These are phyloP conservation scores for Pneumocystis canis DNA, from an alignment of 1,139 yeast genomes.

Conservation along the genomic window DNA sequence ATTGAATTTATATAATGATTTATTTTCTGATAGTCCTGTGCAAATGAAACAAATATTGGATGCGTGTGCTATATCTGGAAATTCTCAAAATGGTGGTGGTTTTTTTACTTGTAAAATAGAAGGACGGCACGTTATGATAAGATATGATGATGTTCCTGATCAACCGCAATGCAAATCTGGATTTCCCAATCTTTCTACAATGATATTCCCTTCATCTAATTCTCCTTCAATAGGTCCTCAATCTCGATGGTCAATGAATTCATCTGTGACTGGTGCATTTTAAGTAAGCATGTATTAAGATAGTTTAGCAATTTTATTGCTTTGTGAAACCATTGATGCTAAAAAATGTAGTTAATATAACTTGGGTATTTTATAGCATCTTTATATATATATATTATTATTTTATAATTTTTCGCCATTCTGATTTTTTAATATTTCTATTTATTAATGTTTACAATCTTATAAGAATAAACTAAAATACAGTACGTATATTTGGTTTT, in stretches of 20 bases:
- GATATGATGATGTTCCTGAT: neutral
- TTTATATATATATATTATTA: neutral
- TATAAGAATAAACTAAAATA: neutral
- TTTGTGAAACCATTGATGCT: neutral
- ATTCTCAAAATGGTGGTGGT: constrained; percentile 4
- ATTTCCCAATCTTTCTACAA: neutral
- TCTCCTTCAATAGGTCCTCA: neutral
- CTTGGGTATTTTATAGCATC: neutral
- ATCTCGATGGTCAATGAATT: neutral
- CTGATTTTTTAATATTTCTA: neutral
- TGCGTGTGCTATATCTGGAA: constrained; percentile 4
- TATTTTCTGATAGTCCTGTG: constrained; percentile 1
- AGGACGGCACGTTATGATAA: neutral
- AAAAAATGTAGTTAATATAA: neutral
- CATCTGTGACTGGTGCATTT: neutral
- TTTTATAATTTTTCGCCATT: neutral
- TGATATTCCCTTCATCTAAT: neutral
- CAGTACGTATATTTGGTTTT: neutral
- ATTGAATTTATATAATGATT: neutral
- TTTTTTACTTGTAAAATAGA: neutral
- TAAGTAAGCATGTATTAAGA: neutral
- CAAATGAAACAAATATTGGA: neutral
- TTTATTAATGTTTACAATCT: neutral
- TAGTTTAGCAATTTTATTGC: neutral
- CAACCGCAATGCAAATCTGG: neutral